Base-by-base conservation (phyloP, 306 rosid species). In the Quercus gilva region DNA sequence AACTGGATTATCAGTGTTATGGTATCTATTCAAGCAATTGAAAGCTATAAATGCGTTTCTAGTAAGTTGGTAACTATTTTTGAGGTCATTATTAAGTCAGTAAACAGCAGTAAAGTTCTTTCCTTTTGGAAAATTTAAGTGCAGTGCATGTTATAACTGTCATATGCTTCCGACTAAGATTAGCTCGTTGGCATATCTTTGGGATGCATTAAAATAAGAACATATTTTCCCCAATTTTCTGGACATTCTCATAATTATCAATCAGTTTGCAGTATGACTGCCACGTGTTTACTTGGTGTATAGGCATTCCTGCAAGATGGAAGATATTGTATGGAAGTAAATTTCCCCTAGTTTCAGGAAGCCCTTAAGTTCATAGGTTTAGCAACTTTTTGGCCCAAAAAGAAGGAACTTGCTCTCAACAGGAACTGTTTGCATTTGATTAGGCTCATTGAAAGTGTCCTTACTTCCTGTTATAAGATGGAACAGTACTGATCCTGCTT, bases 401-500 rank as follows among this genome's bases (percentile, higher is more conserved):
- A 69, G 19, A 63, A 26, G 43, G 41, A 26, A 6, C 18, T 26
- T 26, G n/a, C 29, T 61, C 17, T 26, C 37, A 10, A 61, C 11
- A 25, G 65, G 65, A 59, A 21, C 65, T 21, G 31, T 59, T 21
- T 59, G 65, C 65, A 59, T 41, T 41, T 41, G 45, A 8, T 49
- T 49, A 49, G 14, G 53, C 14, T 2, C 17, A 11, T 49, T 12
- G 17, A 49, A 49, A 19, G 6, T 31, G 56, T 41, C 29, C 6
- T n/a, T 20, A 23, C 20, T 55, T 35, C 43, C 71, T 51, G 71
- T 74, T 80, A 43, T 43, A 68, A 52, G 70, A 31, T 74, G 20
- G 6, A 70, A 41, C 25, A 64, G 18, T 79, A 41, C 74, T 51
- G 60, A 9, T 79, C 51, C 70, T n/a, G 51, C 81, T 35, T 53